Base-by-base conservation (phyloP, 1,284 basidiomycete species). In the Afroboletus lepidellus region DNA sequence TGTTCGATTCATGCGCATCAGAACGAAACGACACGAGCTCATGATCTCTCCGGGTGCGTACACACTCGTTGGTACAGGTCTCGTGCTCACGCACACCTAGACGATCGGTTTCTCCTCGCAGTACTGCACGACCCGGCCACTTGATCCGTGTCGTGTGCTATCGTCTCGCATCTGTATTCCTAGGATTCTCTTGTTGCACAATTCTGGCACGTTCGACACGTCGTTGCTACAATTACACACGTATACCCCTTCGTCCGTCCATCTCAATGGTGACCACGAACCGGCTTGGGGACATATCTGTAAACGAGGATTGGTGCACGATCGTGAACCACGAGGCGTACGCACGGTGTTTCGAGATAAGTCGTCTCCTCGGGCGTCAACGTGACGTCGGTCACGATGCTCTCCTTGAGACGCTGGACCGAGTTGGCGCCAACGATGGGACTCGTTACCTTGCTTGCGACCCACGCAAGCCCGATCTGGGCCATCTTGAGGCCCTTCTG, bases 31-130 rank as follows among this genome's bases (percentile, higher is more conserved):
- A 51, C 93, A 97, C 69, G 94, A 97, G 67, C 77, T 97, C 53
- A 92, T 97, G 83, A 94, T 97, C 56, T 93, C 94, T 3, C 94
- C 94, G 54, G 90, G 94, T 93, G 54, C 41, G 84, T 74, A 32
- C 24, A n/a, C 16, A 5, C 18, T 39, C 37, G 18, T 12, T 7
- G 11, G 20, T 18, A 29, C 8, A 8, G 13, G 13, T 12, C 13
- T 30, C 29, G 9, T 13, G 29, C 15, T 13, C 12, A 13, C 15
- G 29, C 12, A 13, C 3, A 30, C 29, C 29, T 13, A 94, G 92
- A 92, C 62, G 85, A 89, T 54, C 78, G 81, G 62, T 94, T 88
- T 72, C 74, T 94, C n/a, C 78, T 94, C 23, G 90, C 89, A 8
- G 89, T 93, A 8, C 73, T 94, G 21, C 90, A 93, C 64, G 90